phyloP scores from a whole-genome alignment of 2,329 filamentous ascomycete genomes.

The Periconia digitata region DNA sequence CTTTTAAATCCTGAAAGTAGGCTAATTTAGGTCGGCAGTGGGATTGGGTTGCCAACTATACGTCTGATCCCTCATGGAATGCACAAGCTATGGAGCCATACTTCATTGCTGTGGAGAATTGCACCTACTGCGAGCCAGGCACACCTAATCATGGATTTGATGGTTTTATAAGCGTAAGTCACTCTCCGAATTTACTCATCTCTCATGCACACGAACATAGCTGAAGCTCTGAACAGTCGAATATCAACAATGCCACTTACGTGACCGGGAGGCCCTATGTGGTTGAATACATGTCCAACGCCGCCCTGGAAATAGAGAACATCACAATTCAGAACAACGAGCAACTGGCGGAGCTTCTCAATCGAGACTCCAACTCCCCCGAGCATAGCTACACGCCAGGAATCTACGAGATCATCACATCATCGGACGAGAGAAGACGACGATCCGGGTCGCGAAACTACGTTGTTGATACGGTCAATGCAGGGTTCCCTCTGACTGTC shows the following conservation, averaged over 20 bases:
- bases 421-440: neutral
- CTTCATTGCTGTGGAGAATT: conserved; percentile 2
- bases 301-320: neutral
- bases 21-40: conserved; percentile 35
- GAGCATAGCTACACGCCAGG: neutral
- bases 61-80: conserved; percentile 55
- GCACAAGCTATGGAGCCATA: conserved; percentile 58
- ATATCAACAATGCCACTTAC: neutral
- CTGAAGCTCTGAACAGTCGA: neutral
- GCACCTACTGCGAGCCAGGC: neutral
- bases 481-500: conserved; percentile 44
- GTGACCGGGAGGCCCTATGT: neutral
- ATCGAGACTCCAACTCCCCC: neutral
- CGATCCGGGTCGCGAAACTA: conserved; percentile 58
- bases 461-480: conserved; percentile 49
- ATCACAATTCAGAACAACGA: neutral
- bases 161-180: neutral
- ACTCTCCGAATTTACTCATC: neutral
- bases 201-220: neutral
- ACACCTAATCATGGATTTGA: neutral
- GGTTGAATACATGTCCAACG: neutral
- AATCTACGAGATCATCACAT: neutral
- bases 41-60: conserved; percentile 56
- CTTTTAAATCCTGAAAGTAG: neutral
- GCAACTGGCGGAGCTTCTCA: neutral